Conservation (phyloP, 2,329 filamentous ascomycete genomes). For the Talaromyces rugulosus region DNA sequence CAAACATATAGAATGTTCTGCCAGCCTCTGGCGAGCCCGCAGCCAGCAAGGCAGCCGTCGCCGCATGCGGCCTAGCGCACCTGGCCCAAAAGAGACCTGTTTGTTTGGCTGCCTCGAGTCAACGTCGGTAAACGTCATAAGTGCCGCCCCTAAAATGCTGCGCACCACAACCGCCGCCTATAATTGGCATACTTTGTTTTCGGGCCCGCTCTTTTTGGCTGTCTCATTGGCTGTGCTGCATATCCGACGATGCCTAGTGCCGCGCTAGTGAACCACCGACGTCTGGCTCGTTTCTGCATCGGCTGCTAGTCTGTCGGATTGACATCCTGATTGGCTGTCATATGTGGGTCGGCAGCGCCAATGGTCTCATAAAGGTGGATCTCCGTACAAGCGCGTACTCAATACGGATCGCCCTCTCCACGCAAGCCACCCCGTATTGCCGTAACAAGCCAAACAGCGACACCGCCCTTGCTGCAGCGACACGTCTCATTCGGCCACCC, state of each 20-base stretch:
- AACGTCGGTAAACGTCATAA: constrained; percentile 13
- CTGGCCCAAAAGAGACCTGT: neutral
- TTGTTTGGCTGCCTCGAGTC: neutral
- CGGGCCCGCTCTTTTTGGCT: neutral
- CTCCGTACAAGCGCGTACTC: neutral
- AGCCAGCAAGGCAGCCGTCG: neutral
- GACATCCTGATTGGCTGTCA: neutral
- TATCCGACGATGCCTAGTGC: neutral
- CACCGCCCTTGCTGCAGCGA: neutral
- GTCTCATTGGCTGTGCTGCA: neutral
- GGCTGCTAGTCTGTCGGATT: neutral
- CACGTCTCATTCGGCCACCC: neutral
- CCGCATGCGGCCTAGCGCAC: neutral
- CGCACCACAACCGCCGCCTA: neutral
- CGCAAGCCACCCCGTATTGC: neutral
- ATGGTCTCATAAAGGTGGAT: constrained; percentile 3
- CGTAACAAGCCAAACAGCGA: neutral
- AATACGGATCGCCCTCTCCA: neutral
- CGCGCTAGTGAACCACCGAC: neutral
- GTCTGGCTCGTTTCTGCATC: neutral
- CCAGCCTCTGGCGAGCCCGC: neutral
- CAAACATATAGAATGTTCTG: too few species aligned
- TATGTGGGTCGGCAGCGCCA: neutral
- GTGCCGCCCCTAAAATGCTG: constrained; percentile 1
- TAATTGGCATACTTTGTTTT: neutral